phyloP scores from a whole-genome alignment of 768 basidiomycete genomes.

The Pseudohyphozyma bogoriensis region DNA sequence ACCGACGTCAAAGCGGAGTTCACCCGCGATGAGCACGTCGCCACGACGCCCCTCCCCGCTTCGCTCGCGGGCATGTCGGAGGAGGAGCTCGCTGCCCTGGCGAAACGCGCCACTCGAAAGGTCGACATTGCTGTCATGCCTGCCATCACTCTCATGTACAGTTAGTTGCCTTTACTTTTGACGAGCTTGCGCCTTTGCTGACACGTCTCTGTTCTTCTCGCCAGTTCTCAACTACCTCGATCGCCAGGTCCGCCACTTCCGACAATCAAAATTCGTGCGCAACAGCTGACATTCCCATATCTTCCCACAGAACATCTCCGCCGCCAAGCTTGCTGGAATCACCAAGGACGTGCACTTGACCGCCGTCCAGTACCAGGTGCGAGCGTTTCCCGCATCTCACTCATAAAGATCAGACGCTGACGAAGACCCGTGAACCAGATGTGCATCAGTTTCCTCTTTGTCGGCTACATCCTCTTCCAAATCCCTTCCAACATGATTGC shows the following conservation, averaged over 20 bases:
- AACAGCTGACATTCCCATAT: not conserved
- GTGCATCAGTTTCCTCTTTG: slow-evolving; percentile 34
- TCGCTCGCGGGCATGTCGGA: slow-evolving; percentile 28
- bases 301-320: slow-evolving; percentile 33
- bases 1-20: not conserved
- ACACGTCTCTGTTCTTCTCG: not conserved
- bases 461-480: slow-evolving; percentile 35
- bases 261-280: not conserved
- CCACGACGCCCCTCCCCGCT: slow-evolving; percentile 18
- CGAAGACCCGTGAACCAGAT: slow-evolving; percentile 4
- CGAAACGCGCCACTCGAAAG: slow-evolving; percentile 30
- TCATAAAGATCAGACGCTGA: not conserved
- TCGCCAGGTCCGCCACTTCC: not conserved
- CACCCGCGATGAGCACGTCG: not conserved
- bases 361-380: slow-evolving; percentile 26
- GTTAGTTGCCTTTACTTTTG: not conserved
- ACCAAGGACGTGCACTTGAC: slow-evolving; percentile 33
- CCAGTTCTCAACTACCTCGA: slow-evolving; percentile 2
- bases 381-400: not conserved
- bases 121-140: slow-evolving; percentile 20
- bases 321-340: slow-evolving; percentile 34
- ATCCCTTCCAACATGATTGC: slow-evolving; percentile 36
- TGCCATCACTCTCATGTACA: not conserved
- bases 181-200: not conserved
- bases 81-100: slow-evolving; percentile 31